Conservation (phyloP, 2,329 filamentous ascomycete genomes). For the Pleoardoris graminearum region DNA sequence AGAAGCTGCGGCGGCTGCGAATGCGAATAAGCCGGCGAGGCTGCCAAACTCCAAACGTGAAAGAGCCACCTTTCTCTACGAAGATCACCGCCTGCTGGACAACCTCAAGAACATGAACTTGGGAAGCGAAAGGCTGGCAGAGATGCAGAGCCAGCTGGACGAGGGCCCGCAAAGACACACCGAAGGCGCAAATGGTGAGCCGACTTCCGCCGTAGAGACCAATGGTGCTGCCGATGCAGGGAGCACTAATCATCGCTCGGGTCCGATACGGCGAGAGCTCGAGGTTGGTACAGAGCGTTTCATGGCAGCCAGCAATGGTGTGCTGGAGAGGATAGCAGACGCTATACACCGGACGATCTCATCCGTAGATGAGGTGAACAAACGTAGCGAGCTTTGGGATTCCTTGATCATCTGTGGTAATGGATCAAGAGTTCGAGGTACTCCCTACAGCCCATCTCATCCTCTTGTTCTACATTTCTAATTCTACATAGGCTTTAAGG, state of each 20-base stretch:
- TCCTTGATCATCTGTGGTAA: constrained; percentile 90
- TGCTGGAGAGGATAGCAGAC: constrained; percentile 82
- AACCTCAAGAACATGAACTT: constrained; percentile 57
- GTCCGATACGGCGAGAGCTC: constrained; percentile 61
- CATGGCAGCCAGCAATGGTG: constrained; percentile 63
- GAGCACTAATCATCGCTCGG: constrained; percentile 21
- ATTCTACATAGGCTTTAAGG: constrained; percentile 70
- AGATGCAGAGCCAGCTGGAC: constrained; percentile 57
- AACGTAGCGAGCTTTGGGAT: constrained; percentile 88
- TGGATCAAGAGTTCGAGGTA: constrained; percentile 68
- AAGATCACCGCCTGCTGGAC: constrained; percentile 64
- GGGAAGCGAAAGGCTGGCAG: constrained; percentile 51
- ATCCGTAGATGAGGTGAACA: constrained; percentile 79
- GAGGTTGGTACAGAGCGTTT: constrained; percentile 79
- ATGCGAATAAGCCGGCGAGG: constrained; percentile 61
- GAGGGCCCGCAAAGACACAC: constrained; percentile 50
- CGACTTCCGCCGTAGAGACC: constrained; percentile 27
- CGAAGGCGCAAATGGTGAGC: constrained; percentile 36
- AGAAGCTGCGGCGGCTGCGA: constrained; percentile 60
- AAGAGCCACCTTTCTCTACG: constrained; percentile 72
- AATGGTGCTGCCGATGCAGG: constrained; percentile 30
- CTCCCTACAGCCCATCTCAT: no score
- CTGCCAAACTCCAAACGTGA: constrained; percentile 74
- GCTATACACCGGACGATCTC: constrained; percentile 83
- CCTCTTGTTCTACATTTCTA: constrained; percentile 39